Conservation (phyloP, 768 basidiomycete genomes). For the Hygrocybe punicea region DNA sequence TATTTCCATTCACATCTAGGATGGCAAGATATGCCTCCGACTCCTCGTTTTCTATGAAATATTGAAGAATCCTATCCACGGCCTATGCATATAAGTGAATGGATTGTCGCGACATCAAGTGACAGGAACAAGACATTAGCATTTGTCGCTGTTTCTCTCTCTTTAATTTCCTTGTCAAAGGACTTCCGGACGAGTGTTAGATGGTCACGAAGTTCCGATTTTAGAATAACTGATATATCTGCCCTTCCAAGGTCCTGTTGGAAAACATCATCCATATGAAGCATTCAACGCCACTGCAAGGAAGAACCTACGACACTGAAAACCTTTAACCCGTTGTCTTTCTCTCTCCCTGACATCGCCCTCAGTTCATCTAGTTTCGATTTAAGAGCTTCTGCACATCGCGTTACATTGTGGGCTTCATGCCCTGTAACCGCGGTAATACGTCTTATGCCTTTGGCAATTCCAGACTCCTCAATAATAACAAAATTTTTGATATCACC, state of each 20-base stretch:
- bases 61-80: conserved; percentile 59
- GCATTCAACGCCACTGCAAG: not conserved
- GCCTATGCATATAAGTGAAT: conserved; percentile 45
- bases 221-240: conserved; percentile 83
- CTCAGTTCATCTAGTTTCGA: conserved; percentile 62
- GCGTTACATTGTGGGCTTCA: conserved; percentile 81
- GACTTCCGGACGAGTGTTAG: conserved; percentile 70
- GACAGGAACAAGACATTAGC: conserved; percentile 57
- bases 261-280: not conserved
- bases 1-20: conserved; percentile 77
- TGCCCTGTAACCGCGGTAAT: conserved; percentile 93
- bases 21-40: conserved; percentile 66
- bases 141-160: conserved; percentile 68
- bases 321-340: conserved; percentile 84
- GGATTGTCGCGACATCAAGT: not conserved
- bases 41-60: conserved; percentile 76
- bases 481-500: conserved; percentile 97
- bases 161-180: conserved; percentile 82
- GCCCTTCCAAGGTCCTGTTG: conserved; percentile 84
- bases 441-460: conserved; percentile 96
- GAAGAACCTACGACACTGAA: conserved; percentile 62
- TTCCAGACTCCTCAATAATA: conserved; percentile 92
- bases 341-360: conserved; percentile 63
- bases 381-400: conserved; percentile 60
- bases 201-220: conserved; percentile 74